Percentiles rank a stretch among this genome's conserved stretches.
Conservation (phyloP, 73 alveolate genomes). For the Stentor coeruleus region DNA sequence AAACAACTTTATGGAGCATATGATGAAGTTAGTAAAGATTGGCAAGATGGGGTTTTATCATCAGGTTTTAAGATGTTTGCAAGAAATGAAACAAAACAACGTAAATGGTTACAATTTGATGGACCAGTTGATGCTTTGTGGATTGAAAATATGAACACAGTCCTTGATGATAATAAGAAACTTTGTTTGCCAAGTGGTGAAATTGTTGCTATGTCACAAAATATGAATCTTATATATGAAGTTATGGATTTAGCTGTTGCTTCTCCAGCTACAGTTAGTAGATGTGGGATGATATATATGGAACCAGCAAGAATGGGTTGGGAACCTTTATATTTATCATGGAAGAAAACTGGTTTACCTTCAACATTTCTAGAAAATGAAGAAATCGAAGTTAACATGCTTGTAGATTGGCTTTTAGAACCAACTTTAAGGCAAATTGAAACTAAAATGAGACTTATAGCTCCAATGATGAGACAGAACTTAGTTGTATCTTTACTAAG, state of each 20-base stretch:
- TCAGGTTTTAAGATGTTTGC: conserved; percentile 89
- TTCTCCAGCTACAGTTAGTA: conserved; percentile 99
- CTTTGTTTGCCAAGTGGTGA: conserved; percentile 97
- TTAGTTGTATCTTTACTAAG: conserved; percentile 52
- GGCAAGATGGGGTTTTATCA: conserved; percentile 98
- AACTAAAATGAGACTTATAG: conserved; percentile 49
- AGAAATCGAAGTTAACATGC: conserved; percentile 65
- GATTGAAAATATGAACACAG: conserved; percentile 99
- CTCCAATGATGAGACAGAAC: conserved; percentile 79
- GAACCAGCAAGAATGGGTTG: conserved; percentile 91
- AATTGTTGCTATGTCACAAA: conserved; percentile 89
- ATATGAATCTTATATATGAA: conserved; percentile 96
- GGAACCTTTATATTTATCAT: conserved; percentile 82
- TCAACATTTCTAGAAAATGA: conserved; percentile 65
- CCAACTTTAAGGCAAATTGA: conserved; percentile 65
- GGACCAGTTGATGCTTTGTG: conserved; percentile 99
- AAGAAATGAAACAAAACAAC: conserved; percentile 65
- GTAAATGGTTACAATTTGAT: conserved; percentile 97
- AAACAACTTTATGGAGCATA: conserved; percentile 87
- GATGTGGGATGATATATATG: conserved; percentile 99
- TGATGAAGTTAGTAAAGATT: conserved; percentile 98
- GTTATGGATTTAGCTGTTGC: conserved; percentile 99
- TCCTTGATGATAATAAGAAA: conserved; percentile 96
- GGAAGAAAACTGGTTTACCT: conserved; percentile 86
- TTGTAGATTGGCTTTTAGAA: conserved; percentile 70